Evolutionary conservation across 2,329 filamentous ascomycete species (phyloP).

Genomic region (Aplosporella prunicola): DNA sequence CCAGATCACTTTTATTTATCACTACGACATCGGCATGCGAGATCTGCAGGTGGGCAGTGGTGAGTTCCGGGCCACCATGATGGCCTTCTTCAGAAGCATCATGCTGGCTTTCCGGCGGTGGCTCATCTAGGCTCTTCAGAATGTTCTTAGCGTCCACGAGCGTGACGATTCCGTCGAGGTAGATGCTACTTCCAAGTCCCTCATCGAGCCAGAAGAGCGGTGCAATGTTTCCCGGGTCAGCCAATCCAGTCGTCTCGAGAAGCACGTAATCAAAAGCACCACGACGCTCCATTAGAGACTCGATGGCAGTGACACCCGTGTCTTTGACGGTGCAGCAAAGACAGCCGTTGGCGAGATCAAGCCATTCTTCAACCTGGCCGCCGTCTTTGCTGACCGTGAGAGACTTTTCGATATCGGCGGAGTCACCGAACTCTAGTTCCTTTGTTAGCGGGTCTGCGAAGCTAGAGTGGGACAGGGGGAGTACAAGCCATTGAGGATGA

Average conservation of each 20-base stretch:
- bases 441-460: conserved; percentile 1
- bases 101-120: conserved; percentile 36
- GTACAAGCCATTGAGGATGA: conserved; percentile 77
- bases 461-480: conserved; percentile 12
- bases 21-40: conserved; percentile 93
- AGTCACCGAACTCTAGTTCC: conserved; percentile 68
- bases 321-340: conserved; percentile 98
- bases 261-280: conserved; percentile 96
- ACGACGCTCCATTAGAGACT: conserved; percentile 88
- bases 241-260: conserved; percentile 88
- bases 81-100: conserved; percentile 39
- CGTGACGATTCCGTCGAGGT: conserved; percentile 92
- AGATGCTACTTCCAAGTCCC: conserved; percentile 87
- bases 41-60: conserved; percentile 90
- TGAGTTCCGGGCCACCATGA: conserved; percentile 59
- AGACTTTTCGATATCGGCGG: conserved; percentile 90
- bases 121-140: conserved; percentile 67
- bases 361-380: conserved; percentile 82
- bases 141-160: conserved; percentile 94
- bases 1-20: conserved; percentile 87
- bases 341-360: conserved; percentile 92
- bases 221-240: conserved; percentile 90
- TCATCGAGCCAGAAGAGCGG: conserved; percentile 98
- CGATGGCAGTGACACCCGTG: conserved; percentile 85
- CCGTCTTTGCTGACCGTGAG: conserved; percentile 80